phyloP scores from a whole-genome alignment of 805 yeast genomes.

The Metschnikowia chrysomelidarum region DNA sequence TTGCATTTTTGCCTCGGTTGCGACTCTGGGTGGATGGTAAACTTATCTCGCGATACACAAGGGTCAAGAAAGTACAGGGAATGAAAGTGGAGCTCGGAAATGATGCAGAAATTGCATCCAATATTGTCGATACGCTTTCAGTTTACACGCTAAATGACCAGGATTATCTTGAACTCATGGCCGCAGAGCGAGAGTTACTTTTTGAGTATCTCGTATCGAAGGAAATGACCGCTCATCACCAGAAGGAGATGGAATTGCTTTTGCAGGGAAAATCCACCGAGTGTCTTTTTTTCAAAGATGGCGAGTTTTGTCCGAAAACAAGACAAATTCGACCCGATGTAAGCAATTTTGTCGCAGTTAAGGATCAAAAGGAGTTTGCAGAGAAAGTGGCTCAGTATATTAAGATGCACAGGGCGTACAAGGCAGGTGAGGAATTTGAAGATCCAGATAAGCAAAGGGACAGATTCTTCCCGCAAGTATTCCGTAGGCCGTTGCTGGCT shows the following conservation, averaged over 20 bases:
- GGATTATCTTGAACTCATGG: constrained; percentile 29
- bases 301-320: constrained; percentile 4
- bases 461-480: no score
- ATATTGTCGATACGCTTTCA: constrained; percentile 3
- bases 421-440: constrained; percentile 3
- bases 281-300: constrained; percentile 9
- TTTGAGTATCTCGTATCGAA: constrained; percentile 25
- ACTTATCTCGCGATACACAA: constrained; percentile 22
- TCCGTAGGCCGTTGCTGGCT: not conserved
- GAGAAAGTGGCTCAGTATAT: constrained; percentile 7
- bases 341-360: constrained; percentile 5
- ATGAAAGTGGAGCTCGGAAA: constrained; percentile 19
- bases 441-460: no score
- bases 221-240: constrained; percentile 28
- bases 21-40: constrained; percentile 17
- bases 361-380: constrained; percentile 6
- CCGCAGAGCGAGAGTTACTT: constrained; percentile 23
- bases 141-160: constrained; percentile 21
- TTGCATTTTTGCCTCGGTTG: constrained; percentile 10
- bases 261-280: constrained; percentile 11
- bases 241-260: constrained; percentile 22
- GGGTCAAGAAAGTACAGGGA: constrained; percentile 13
- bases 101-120: constrained; percentile 3
- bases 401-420: constrained; percentile 3
- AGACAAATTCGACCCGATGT: constrained; percentile 17